Evolutionary conservation across 306 rosid species (phyloP), one percentile per base, ranked within the genome.

Genomic region (Castanea mollissima): DNA sequence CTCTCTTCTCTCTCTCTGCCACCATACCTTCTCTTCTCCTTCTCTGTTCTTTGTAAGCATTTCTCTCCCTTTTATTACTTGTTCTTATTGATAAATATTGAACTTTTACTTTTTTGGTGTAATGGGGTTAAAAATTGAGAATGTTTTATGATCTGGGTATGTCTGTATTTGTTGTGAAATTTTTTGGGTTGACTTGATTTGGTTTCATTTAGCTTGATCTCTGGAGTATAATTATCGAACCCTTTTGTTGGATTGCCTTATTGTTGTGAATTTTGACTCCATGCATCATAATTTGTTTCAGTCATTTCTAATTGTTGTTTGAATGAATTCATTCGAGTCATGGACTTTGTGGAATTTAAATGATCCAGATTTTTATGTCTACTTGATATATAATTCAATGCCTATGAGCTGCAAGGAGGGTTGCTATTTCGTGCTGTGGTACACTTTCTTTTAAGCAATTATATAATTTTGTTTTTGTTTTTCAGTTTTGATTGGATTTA

Each of bases 111-210:
- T 82, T 83, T 15, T 44, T 79, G 76, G 82, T 76, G 75, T 59
- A 46, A 59, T 74, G 86, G 76, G 76, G 56, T 31, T 81, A 79
- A 67, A 70, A 83, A 75, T 82, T 85, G n/a, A 60, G 73, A 76
- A 74, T 79, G 76, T 82, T 86, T 74, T 78, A 82, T 87, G 89
- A 87, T 90, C 93, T 88, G 88, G 85, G 78, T 76, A n/a, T 82
- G 41, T 72, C 25, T 73, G n/a, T 51, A 25, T 83, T 80, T 79
- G 69, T 77, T 60, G 12, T 71, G 15, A 55, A 13, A 68, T 67
- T 78, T 20, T 51, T 86, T 74, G 76, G 46, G 63, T 60, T 63
- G 18, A 15, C 82, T 79, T 80, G 59, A 74, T 82, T 88, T 63
- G 23, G 9, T 29, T 87, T 76, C 71, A 75, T 75, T 32, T 31